These are phyloP conservation scores for Endocalyx cinctus DNA, from an alignment of 2,329 filamentous ascomycete species.

Conservation along the genomic window DNA sequence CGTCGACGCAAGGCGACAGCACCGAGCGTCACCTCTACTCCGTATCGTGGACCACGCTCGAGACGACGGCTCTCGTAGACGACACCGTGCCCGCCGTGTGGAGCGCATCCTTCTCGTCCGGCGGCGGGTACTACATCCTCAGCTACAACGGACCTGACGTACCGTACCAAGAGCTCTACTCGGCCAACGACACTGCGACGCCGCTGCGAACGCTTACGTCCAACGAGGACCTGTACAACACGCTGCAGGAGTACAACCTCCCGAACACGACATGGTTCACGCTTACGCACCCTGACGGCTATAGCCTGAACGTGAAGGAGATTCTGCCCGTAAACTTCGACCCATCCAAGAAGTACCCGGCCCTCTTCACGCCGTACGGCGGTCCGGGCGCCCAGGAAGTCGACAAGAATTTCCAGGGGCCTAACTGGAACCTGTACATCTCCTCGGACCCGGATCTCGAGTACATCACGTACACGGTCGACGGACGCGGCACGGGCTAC, in stretches of 20 bases:
- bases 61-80: slow-evolving; percentile 58
- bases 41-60: slow-evolving; percentile 51
- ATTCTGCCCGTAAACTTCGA: slow-evolving; percentile 62
- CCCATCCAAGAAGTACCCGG: slow-evolving; percentile 57
- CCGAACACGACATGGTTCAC: slow-evolving; percentile 62
- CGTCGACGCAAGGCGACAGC: slow-evolving; percentile 60
- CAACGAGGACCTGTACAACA: slow-evolving; percentile 52
- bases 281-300: slow-evolving; percentile 57
- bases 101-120: slow-evolving; percentile 60
- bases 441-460: slow-evolving; percentile 63
- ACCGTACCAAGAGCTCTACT: slow-evolving; percentile 64
- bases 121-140: slow-evolving; percentile 61
- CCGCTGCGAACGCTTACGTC: slow-evolving; percentile 55
- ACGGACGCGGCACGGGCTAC: slow-evolving; percentile 63
- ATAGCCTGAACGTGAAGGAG: slow-evolving; percentile 60
- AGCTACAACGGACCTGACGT: slow-evolving; percentile 62
- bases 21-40: slow-evolving; percentile 66
- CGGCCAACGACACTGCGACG: slow-evolving; percentile 44
- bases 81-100: slow-evolving; percentile 54
- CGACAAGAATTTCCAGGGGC: slow-evolving; percentile 48
- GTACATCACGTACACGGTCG: slow-evolving; percentile 63
- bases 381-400: slow-evolving; percentile 62
- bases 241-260: slow-evolving; percentile 55
- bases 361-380: slow-evolving; percentile 64
- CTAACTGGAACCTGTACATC: slow-evolving; percentile 60